phyloP scores from a whole-genome alignment of 2,329 filamentous ascomycete species.

The Ascosphaera pollenicola region DNA sequence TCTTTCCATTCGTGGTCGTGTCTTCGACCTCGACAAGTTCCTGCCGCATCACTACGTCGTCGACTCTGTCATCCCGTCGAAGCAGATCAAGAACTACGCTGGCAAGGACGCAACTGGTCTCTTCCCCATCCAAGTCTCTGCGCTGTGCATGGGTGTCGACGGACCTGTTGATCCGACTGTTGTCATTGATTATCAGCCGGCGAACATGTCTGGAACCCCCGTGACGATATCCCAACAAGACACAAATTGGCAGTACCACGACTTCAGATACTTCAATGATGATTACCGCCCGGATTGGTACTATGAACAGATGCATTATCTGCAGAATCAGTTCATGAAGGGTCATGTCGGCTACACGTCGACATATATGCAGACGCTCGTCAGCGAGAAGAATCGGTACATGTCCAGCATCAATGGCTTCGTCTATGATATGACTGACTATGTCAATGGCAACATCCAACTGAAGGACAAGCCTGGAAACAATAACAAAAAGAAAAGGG shows the following conservation, averaged over 20 bases:
- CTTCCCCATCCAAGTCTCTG: conserved; percentile 87
- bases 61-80: conserved; percentile 38
- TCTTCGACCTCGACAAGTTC: conserved; percentile 62
- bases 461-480: conserved; percentile 28
- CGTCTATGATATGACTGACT: conserved; percentile 79
- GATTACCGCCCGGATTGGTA: conserved; percentile 83
- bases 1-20: conserved; percentile 65
- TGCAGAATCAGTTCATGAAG: conserved; percentile 63
- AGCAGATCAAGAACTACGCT: conserved; percentile 54
- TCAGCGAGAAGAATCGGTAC: conserved; percentile 34
- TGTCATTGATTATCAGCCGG: conserved; percentile 60
- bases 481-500: background rate
- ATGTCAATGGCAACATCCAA: conserved; percentile 51
- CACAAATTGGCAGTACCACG: conserved; percentile 61
- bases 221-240: conserved; percentile 45
- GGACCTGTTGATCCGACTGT: conserved; percentile 42
- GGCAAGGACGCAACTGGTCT: conserved; percentile 69
- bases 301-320: conserved; percentile 59
- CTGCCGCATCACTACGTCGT: conserved; percentile 46
- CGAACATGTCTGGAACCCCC: conserved; percentile 50
- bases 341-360: conserved; percentile 69
- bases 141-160: conserved; percentile 60
- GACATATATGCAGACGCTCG: conserved; percentile 51
- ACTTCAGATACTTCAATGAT: conserved; percentile 70
- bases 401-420: conserved; percentile 59